These are phyloP conservation scores for Pseudopithomyces chartarum DNA, from an alignment of 2,329 filamentous ascomycete species.

Conservation along the genomic window DNA sequence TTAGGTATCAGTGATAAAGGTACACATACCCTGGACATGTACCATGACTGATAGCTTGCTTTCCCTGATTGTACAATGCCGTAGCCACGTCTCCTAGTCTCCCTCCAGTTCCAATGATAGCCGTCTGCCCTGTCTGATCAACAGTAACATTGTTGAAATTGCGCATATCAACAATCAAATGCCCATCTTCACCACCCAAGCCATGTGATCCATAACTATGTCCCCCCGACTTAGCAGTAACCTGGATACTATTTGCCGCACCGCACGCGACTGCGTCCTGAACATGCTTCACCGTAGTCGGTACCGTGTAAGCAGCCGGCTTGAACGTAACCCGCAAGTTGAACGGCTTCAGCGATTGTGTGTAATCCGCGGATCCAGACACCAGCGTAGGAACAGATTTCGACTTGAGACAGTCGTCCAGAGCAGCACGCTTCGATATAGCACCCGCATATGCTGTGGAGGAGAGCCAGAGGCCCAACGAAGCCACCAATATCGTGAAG, in stretches of 20 bases:
- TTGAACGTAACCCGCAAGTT: constrained; percentile 37
- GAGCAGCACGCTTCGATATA: constrained; percentile 17
- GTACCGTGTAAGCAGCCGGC: constrained; percentile 62
- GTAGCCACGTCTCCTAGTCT: constrained; percentile 46
- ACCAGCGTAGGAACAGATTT: constrained; percentile 22
- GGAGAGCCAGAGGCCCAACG: constrained; percentile 14
- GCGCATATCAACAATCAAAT: constrained; percentile 53
- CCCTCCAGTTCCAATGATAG: constrained; percentile 53
- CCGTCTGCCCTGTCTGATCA: constrained; percentile 46
- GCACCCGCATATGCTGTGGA: constrained; percentile 10
- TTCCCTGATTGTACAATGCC: constrained; percentile 34
- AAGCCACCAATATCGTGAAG: constrained; percentile 16
- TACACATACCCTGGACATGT: constrained; percentile 55
- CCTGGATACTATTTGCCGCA: constrained; percentile 51
- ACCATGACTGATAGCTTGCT: constrained; percentile 53
- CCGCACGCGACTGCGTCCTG: constrained; percentile 63
- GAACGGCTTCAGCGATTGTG: constrained; percentile 34
- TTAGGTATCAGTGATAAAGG: background rate
- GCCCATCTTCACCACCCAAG: constrained; percentile 53
- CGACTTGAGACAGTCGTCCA: constrained; percentile 26
- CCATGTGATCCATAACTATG: constrained; percentile 63
- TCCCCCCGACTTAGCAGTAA: constrained; percentile 65
- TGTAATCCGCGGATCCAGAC: constrained; percentile 31
- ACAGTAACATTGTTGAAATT: constrained; percentile 50
- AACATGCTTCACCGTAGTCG: constrained; percentile 57